These are phyloP conservation scores for Sisymbrium altissimum DNA, from an alignment of 345 rosid genomes.

Conservation along the genomic window DNA sequence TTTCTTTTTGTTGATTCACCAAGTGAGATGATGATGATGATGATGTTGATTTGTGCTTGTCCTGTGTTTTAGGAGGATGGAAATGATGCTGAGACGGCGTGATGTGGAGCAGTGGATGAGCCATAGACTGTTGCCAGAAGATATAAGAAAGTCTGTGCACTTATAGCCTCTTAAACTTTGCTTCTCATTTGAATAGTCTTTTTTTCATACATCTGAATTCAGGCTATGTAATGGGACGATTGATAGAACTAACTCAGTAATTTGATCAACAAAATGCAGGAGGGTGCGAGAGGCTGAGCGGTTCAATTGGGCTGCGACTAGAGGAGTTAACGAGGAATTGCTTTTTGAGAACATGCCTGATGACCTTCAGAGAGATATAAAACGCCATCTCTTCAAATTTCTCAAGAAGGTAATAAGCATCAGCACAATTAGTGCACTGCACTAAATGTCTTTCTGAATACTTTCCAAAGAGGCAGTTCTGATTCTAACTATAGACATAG, in stretches of 20 bases:
- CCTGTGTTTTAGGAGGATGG: slow-evolving; percentile 56
- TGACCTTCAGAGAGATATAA: slow-evolving; percentile 84
- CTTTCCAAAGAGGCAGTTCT: too few species aligned
- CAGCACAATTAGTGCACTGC: too few species aligned
- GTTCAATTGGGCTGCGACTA: slow-evolving; percentile 81
- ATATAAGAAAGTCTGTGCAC: slow-evolving; percentile 52
- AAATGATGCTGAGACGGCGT: slow-evolving; percentile 78
- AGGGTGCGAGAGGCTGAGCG: slow-evolving; percentile 80
- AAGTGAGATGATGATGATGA: too few species aligned
- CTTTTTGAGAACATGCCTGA: slow-evolving; percentile 80
- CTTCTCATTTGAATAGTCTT: background rate
- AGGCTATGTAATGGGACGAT: too few species aligned
- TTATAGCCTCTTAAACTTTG: background rate
- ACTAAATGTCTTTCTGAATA: too few species aligned
- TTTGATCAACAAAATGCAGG: slow-evolving; percentile 31
- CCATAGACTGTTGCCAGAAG: slow-evolving; percentile 70
- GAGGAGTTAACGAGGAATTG: slow-evolving; percentile 79
- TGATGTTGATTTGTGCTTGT: too few species aligned
- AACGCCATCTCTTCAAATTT: slow-evolving; percentile 80
- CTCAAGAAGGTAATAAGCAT: slow-evolving; percentile 49
- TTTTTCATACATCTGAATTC: background rate
- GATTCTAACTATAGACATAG: too few species aligned
- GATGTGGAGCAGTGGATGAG: slow-evolving; percentile 98
- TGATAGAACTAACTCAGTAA: too few species aligned
- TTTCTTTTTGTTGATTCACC: too few species aligned